These are phyloP conservation scores for Crithidia fasciculata DNA, from an alignment of 208 protist species.

Conservation along the genomic window DNA sequence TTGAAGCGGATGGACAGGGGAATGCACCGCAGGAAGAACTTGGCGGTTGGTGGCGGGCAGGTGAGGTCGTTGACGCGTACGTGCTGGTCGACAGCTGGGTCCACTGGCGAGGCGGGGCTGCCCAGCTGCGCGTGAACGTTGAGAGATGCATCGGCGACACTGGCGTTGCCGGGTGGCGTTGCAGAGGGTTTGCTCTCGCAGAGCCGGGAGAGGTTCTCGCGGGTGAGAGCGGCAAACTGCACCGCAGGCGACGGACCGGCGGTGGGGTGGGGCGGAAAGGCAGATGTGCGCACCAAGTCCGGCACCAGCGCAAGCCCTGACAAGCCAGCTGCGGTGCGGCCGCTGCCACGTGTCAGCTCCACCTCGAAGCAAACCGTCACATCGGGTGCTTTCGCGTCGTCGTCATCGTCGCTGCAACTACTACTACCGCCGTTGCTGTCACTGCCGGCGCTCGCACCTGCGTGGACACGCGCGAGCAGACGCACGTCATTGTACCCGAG, in stretches of 20 bases:
- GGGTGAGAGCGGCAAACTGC: conserved; percentile 28
- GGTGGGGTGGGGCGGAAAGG: background rate
- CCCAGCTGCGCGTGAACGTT: background rate
- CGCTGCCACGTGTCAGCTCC: conserved; percentile 31
- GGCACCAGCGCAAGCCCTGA: background rate
- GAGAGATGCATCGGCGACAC: background rate
- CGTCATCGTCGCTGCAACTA: conserved; percentile 5
- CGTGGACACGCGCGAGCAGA: background rate
- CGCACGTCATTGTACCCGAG: background rate
- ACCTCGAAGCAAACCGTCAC: conserved; percentile 51
- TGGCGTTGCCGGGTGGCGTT: background rate
- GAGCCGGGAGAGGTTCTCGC: conserved; percentile 33
- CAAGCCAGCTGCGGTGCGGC: background rate
- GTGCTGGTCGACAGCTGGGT: conserved; percentile 20
- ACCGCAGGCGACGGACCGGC: background rate
- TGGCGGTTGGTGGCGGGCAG: conserved; percentile 52
- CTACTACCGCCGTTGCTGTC: background rate
- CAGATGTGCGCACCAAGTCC: background rate
- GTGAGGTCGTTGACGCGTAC: conserved; percentile 59
- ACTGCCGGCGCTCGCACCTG: background rate
- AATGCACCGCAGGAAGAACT: conserved; percentile 76
- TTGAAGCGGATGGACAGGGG: conserved; percentile 73
- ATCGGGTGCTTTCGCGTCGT: conserved; percentile 29
- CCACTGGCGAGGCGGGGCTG: conserved; percentile 6
- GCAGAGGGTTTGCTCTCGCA: conserved; percentile 5